A percentile compares a stretch with the other conserved stretches of the same genome.
phyloP scores from a whole-genome alignment of 306 rosid genomes.

The Heteromeles arbutifolia region DNA sequence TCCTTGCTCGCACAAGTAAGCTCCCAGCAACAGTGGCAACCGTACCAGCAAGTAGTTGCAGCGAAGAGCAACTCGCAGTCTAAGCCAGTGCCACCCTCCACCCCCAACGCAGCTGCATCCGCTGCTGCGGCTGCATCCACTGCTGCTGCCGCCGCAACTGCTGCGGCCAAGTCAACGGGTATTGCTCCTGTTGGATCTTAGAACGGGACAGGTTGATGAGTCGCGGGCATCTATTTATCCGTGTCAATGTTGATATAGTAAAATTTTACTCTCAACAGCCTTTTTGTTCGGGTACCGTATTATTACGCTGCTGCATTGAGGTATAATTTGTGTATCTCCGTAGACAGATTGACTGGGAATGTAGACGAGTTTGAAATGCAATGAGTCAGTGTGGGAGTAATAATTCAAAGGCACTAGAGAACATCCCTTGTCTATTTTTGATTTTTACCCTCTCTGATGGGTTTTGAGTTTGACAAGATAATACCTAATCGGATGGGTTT shows the following conservation, averaged over 20 bases:
- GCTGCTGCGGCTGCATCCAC: constrained; percentile 61
- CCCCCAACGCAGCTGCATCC: constrained; percentile 54
- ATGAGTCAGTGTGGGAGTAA: constrained; percentile 12
- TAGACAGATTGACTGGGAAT: constrained; percentile 25
- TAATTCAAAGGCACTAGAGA: constrained; percentile 4
- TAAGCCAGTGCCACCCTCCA: constrained; percentile 46
- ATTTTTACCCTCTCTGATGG: not conserved
- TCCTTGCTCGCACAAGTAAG: constrained; percentile 46
- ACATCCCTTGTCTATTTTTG: not conserved
- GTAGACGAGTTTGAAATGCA: constrained; percentile 19
- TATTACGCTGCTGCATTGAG: constrained; percentile 23
- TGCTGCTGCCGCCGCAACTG: constrained; percentile 58
- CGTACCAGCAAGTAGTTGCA: constrained; percentile 27
- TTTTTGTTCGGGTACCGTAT: constrained; percentile 7
- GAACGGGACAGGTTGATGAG: constrained; percentile 13
- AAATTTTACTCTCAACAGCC: constrained; percentile 18
- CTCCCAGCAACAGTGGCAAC: constrained; percentile 36
- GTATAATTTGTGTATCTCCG: constrained; percentile 14
- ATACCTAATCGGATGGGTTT: too few relatives aligned
- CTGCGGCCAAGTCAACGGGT: constrained; percentile 74
- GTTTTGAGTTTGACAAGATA: not conserved
- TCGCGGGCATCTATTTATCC: constrained; percentile 1
- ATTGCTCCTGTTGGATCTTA: constrained; percentile 68
- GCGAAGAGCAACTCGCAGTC: constrained; percentile 53
- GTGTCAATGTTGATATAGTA: constrained; percentile 39